A percentile compares a stretch with the other conserved stretches of the same genome.
These are phyloP conservation scores for Aspergillus sp. DNA, from an alignment of 2,329 filamentous ascomycete species.

Conservation along the genomic window DNA sequence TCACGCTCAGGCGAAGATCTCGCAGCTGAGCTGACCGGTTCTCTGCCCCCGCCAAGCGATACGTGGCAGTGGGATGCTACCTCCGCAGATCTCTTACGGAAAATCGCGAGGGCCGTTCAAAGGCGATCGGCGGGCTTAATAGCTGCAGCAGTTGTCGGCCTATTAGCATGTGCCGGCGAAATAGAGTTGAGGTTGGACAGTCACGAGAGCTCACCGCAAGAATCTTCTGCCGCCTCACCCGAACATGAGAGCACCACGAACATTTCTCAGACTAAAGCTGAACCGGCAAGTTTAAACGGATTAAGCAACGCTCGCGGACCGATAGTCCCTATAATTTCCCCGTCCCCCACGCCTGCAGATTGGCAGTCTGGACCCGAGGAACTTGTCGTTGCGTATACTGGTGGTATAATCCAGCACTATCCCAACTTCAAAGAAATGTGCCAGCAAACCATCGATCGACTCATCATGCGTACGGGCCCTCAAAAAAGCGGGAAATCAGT, in stretches of 20 bases:
- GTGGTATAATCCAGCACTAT: conserved; percentile 77
- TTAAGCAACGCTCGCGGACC: conserved; percentile 23
- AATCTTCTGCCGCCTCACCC: conserved; percentile 25
- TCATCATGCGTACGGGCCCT: conserved; percentile 48
- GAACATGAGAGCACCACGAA: conserved; percentile 25
- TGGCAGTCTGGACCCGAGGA: conserved; percentile 54
- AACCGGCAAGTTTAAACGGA: conserved; percentile 1
- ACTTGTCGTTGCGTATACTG: conserved; percentile 75
- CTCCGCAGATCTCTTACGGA: conserved; percentile 60
- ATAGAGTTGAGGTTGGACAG: conserved; percentile 50
- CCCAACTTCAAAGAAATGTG: conserved; percentile 71
- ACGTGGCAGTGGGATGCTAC: conserved; percentile 64
- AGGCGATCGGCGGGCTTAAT: conserved; percentile 71
- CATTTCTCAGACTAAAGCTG: conserved; percentile 14
- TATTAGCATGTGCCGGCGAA: conserved; percentile 69
- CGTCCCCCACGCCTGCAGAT: conserved; percentile 33
- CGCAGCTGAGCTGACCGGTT: conserved; percentile 50
- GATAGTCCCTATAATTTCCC: conserved; percentile 39
- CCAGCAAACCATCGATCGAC: conserved; percentile 64
- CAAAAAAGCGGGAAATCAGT: conserved; percentile 51
- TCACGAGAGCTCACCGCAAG: conserved; percentile 36
- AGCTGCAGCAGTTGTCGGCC: conserved; percentile 69
- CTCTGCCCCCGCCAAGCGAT: conserved; percentile 51
- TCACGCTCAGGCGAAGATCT: conserved; percentile 50
- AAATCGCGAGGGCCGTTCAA: conserved; percentile 70